phyloP scores from a whole-genome alignment of 495 filamentous ascomycete genomes.

The Podospora conica region DNA sequence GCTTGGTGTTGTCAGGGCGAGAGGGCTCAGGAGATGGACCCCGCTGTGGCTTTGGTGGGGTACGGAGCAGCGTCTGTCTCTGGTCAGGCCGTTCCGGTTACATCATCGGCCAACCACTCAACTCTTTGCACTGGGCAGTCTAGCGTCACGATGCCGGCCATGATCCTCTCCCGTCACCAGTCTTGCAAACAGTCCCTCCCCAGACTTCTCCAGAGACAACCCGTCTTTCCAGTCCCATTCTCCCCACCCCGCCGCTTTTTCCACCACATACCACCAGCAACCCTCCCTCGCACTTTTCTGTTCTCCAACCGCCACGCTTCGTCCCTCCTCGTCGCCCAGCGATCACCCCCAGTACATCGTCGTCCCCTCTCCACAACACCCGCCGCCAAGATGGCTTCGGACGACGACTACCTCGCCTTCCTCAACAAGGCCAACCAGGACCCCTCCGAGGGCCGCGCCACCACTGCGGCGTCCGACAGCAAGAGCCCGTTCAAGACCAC shows the following conservation, averaged over 20 bases:
- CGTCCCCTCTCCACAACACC: not conserved
- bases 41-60: not conserved
- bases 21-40: not conserved
- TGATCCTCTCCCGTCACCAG: not conserved
- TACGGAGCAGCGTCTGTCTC: not conserved
- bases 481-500: conserved; percentile 42
- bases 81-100: conserved; percentile 2
- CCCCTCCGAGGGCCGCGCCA: conserved; percentile 41
- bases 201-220: not conserved
- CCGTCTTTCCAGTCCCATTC: not conserved
- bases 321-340: not conserved
- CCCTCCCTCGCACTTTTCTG: not conserved
- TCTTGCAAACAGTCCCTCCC: not conserved
- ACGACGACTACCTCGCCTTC: conserved; percentile 75
- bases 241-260: not conserved
- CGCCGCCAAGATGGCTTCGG: conserved; percentile 56
- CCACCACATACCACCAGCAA: not conserved
- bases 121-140: not conserved
- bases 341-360: not conserved
- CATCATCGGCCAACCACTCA: conserved; percentile 10
- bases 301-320: not conserved
- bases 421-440: conserved; percentile 78
- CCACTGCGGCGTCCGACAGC: not conserved
- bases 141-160: not conserved
- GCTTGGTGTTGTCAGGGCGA: too few relatives aligned